A percentile compares a stretch with the other conserved stretches of the same genome.
phyloP scores from a whole-genome alignment of 495 filamentous ascomycete genomes.

The Penicillium longicatenatum region DNA sequence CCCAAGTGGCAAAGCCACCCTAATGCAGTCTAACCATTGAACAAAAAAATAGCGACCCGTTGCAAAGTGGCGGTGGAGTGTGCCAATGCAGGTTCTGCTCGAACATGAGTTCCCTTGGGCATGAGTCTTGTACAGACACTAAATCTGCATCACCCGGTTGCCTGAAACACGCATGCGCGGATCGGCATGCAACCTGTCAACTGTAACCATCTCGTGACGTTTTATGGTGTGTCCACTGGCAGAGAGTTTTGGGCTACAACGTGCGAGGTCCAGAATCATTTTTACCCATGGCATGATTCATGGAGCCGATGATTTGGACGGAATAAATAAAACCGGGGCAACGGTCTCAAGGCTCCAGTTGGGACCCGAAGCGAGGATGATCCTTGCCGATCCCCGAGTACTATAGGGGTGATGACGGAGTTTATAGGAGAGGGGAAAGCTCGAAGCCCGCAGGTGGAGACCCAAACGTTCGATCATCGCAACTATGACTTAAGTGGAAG shows the following conservation, averaged over 20 bases:
- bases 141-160: not conserved
- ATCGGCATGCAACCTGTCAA: conserved; percentile 23
- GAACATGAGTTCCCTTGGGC: conserved; percentile 25
- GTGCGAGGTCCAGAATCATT: no score
- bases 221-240: not conserved
- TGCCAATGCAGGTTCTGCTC: conserved; percentile 8
- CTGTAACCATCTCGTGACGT: not conserved
- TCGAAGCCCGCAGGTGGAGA: no score
- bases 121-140: no score
- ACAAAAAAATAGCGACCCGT: not conserved
- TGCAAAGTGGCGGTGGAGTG: conserved; percentile 11
- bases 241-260: not conserved
- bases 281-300: not conserved
- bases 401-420: not conserved
- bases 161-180: conserved; percentile 25
- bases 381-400: conserved; percentile 20
- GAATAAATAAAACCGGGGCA: conserved; percentile 14
- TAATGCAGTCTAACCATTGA: conserved; percentile 9
- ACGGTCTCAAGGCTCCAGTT: conserved; percentile 12
- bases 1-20: conserved; percentile 23
- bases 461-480: conserved; percentile 31
- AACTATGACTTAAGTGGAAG: conserved; percentile 30
- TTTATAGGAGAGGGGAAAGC: not conserved
- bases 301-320: not conserved
- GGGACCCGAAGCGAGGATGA: conserved; percentile 22